phyloP scores from a whole-genome alignment of 352 stramenopile species.

The Globisporangium mamillatum region DNA sequence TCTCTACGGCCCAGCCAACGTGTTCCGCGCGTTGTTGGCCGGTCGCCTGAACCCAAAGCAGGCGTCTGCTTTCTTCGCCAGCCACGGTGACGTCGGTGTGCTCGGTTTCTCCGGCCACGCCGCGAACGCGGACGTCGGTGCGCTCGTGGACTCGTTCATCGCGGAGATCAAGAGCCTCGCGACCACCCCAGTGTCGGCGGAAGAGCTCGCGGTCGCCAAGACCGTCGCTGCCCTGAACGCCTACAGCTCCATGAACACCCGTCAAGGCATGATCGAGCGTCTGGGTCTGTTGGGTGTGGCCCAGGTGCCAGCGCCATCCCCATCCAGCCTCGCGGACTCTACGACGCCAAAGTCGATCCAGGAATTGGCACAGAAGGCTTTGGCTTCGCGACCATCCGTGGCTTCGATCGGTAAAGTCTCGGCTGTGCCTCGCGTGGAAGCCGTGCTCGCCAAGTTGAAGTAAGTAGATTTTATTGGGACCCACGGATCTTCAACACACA shows the following conservation, averaged over 20 bases:
- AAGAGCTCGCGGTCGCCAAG: constrained; percentile 78
- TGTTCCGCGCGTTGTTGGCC: constrained; percentile 65
- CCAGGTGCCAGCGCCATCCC: constrained; percentile 39
- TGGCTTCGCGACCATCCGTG: constrained; percentile 70
- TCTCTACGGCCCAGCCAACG: constrained; percentile 51
- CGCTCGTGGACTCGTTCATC: constrained; percentile 66
- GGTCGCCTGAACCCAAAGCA: constrained; percentile 64
- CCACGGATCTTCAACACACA: neutral
- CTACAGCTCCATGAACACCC: constrained; percentile 35
- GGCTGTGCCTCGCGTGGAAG: constrained; percentile 69
- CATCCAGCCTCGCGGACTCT: constrained; percentile 28
- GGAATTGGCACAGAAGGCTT: constrained; percentile 71
- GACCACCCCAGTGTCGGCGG: constrained; percentile 47
- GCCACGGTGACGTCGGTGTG: constrained; percentile 61
- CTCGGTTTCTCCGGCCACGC: constrained; percentile 64
- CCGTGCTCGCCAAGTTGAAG: constrained; percentile 71
- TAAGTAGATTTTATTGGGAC: constrained; percentile 34
- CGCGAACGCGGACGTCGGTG: constrained; percentile 44
- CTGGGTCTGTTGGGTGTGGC: constrained; percentile 42
- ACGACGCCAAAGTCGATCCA: constrained; percentile 71
- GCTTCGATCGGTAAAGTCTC: constrained; percentile 74
- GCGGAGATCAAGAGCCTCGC: constrained; percentile 77
- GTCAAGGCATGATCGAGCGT: constrained; percentile 37
- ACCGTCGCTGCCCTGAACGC: constrained; percentile 47
- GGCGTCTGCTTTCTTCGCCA: constrained; percentile 53